Evolutionary conservation across 306 rosid species (phyloP), one percentile per base, ranked within the genome.

Genomic region (Vigna unguiculata): DNA sequence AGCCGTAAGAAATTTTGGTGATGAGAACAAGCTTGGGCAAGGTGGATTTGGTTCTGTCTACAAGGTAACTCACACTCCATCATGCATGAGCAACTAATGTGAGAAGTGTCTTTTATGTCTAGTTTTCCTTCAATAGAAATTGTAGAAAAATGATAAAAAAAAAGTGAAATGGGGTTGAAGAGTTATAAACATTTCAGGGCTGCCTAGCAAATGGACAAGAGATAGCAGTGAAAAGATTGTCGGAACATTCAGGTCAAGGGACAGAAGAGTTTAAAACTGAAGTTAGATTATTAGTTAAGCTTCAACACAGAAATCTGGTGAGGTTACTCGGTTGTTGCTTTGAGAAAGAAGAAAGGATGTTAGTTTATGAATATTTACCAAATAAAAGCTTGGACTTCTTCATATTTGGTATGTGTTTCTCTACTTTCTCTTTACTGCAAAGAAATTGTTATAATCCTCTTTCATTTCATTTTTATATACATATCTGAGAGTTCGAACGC

Each of bases 31-130:
- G 81, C 78, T 89, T 55, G 91, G 93, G 25, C 84, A 89, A 70
- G 93, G 91, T 21, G 91, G 93, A 14, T 87, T 89, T 76, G 93
- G 93, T 45, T 46, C 80, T 9, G 89, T 89, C 61, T 89, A 85
- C 40, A 86, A 86, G 93, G 93, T 81, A 77, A 21, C 16, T 21
- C 9, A 51, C 72, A 43, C 32, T 65, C 62, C 45, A 9, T 49
- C 60, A 51, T 71, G 2, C 60, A 17, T 61, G 2, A 41, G 7
- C 11, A 13, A 20, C 3, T 52, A 0, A n/a, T 63, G 10, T 46
- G 21, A 20, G 10, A 55, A 65, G 17, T 41, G 34, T 17, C 30
- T 62, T 53, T 63, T 10, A 14, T 57, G 14, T 41, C 62, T 71
- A 54, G 11, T 40, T 52, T 54, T 19, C 38, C 47, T 72, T 65